Percentiles rank a stretch among this genome's conserved stretches.
These are phyloP conservation scores for Plantago elongata DNA, from an alignment of 257 asterid genomes.

Conservation along the genomic window DNA sequence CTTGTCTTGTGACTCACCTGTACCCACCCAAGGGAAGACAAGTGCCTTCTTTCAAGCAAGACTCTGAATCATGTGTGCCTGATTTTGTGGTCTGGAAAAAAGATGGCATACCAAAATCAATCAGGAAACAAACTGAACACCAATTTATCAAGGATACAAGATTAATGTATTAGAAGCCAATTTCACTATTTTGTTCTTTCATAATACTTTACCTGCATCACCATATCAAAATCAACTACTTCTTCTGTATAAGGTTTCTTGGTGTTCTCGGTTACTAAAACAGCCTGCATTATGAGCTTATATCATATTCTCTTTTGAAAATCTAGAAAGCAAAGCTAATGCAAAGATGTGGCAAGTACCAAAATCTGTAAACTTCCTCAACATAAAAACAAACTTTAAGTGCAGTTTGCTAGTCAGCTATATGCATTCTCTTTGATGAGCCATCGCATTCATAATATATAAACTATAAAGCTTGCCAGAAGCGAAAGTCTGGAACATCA, in stretches of 20 bases:
- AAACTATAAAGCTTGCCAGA: constrained; percentile 3
- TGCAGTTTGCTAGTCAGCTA: constrained; percentile 2
- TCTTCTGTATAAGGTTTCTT: constrained; percentile 42
- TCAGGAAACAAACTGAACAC: constrained; percentile 15
- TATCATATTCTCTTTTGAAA: constrained; percentile 3
- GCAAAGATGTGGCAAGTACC: constrained; percentile 14
- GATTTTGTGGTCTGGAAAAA: constrained; percentile 76
- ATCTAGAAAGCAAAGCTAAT: constrained; percentile 2
- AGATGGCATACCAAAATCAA: constrained; percentile 10
- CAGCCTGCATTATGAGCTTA: constrained; percentile 44
- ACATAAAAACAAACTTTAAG: constrained; percentile 1
- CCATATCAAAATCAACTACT: constrained; percentile 93
- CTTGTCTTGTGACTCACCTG: constrained; percentile 55
- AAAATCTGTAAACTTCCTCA: constrained; percentile 16
- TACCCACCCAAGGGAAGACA: constrained; percentile 98
- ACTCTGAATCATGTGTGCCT: constrained; percentile 79
- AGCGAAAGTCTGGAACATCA: neutral
- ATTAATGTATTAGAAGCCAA: constrained; percentile 15
- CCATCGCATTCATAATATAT: constrained; percentile 1
- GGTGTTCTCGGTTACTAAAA: constrained; percentile 46
- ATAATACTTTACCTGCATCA: constrained; percentile 73
- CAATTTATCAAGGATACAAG: neutral
- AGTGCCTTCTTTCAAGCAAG: constrained; percentile 77
- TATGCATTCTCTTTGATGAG: constrained; percentile 9
- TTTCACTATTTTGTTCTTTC: constrained; percentile 16